A percentile compares a stretch with the other conserved stretches of the same genome.
phyloP scores from a whole-genome alignment of 2,329 filamentous ascomycete genomes.

The Trichoderma brevicompactum region DNA sequence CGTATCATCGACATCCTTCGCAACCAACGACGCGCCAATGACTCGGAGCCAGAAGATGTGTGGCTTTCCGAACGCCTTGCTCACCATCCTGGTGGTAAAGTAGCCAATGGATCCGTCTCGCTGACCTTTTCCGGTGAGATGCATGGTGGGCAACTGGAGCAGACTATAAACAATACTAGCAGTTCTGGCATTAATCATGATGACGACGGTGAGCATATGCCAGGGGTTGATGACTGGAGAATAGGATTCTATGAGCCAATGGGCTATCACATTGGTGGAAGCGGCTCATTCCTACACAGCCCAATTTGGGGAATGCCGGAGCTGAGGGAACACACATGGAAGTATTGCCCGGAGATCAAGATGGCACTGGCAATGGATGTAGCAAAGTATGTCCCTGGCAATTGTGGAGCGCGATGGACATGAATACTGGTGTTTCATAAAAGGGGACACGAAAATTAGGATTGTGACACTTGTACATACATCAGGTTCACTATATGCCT shows the following conservation, averaged over 20 bases:
- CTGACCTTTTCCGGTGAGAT: conserved; percentile 57
- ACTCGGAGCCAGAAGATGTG: conserved; percentile 58
- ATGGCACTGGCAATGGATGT: conserved; percentile 61
- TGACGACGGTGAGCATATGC: conserved; percentile 40
- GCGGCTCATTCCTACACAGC: conserved; percentile 50
- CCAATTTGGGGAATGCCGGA: conserved; percentile 55
- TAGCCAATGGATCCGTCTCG: conserved; percentile 57
- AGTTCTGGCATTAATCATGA: conserved; percentile 32
- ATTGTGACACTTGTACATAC: neutral
- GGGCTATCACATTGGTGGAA: conserved; percentile 61
- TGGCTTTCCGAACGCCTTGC: conserved; percentile 59
- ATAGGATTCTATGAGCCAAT: conserved; percentile 60
- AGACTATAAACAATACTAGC: conserved; percentile 34
- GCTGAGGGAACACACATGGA: conserved; percentile 56
- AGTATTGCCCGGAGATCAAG: conserved; percentile 63
- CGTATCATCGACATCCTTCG: conserved; percentile 57
- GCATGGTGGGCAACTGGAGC: conserved; percentile 41
- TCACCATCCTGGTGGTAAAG: conserved; percentile 51
- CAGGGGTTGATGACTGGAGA: conserved; percentile 55
- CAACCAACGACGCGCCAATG: conserved; percentile 50
- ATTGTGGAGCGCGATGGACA: conserved; percentile 44
- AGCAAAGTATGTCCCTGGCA: conserved; percentile 54
- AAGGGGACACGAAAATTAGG: neutral
- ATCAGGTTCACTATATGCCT: conserved; percentile 7
- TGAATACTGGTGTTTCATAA: neutral